Conservation (phyloP, 805 yeast species). For the Yarrowia sp. region DNA sequence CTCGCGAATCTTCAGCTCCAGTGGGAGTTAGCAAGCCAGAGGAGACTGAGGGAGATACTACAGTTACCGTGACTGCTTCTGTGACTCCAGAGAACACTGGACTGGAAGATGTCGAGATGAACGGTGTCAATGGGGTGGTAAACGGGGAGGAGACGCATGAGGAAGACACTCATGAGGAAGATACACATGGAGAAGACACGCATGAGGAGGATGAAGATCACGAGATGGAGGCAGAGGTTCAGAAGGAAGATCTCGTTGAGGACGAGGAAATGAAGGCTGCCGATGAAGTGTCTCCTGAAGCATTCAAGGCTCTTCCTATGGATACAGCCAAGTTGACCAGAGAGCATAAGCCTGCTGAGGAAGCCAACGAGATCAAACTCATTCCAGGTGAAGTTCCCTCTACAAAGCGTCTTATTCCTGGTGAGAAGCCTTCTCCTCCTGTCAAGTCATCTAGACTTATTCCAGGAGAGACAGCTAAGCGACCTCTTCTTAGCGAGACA, state of each 20-base stretch:
- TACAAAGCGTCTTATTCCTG: neutral
- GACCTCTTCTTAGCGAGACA: neutral
- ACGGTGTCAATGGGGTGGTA: neutral
- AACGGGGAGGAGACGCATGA: neutral
- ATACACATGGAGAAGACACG: neutral
- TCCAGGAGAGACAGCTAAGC: constrained; percentile 1
- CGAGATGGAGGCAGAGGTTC: constrained; percentile 28
- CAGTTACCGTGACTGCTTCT: constrained; percentile 13
- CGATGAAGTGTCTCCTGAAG: neutral
- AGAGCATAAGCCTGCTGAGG: neutral
- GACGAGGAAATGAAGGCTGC: too few relatives aligned
- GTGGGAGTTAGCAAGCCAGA: neutral
- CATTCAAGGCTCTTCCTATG: constrained; percentile 1
- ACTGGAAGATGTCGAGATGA: neutral
- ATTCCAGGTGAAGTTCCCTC: constrained; percentile 2
- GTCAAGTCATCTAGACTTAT: neutral
- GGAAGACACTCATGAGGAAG: constrained; percentile 4
- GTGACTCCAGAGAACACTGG: constrained; percentile 7
- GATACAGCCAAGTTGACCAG: neutral
- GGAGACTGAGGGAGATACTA: constrained; percentile 7
- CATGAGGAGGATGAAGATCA: neutral
- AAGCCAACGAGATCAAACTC: neutral
- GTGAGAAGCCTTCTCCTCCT: neutral
- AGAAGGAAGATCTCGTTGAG: neutral
- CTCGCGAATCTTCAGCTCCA: constrained; percentile 5